Evolutionary conservation across 371 early-diverging fungal genomes (phyloP), one percentile per base, ranked within the genome.

Genomic region (Basidiobolus heterosporus): DNA sequence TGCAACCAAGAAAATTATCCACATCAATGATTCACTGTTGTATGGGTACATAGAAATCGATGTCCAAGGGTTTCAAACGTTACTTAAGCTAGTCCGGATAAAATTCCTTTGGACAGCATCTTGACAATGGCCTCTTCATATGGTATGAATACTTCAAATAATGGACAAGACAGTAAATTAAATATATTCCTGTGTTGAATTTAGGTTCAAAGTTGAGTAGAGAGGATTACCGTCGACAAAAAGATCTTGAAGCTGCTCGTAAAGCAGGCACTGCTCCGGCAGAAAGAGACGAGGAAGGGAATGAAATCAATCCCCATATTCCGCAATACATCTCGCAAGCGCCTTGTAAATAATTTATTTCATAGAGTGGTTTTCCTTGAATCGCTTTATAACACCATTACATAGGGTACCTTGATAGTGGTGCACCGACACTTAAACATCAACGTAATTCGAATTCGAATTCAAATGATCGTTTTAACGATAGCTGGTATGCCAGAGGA

Each of bases 301-400:
- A 79, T 36, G 88, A 87, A 57, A 93, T 97, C 74, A 96, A 97
- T 63, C 98, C 98, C n/a, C 93, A 97, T 55, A 96, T 96, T 38
- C 98, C 98, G 2, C 82, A 90, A 50, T 96, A 88, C 60, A 94
- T 94, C 68, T 72, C 91, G 9, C 74, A 89, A 30, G 92, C 93
- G 40, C 97, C 97, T 53, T 96, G 87, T 70, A 69, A 21, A 54
- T 51, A 19, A 36, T 30, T 30, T 30, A 5, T 9, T 3, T 30
- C 5, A 9, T 9, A 40, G 30, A 37, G 19, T 13, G 17, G 23
- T 39, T 23, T 19, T n/a, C 19, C 41, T 18, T 13, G 7, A 35
- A 49, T 18, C 16, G 19, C 19, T 38, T 4, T 14, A 2, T 44
- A 15, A 42, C 20, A 38, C 15, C 9, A 11, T 35, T 8, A 21